Evolutionary conservation across 257 asterid species (phyloP).

Genomic region (Solanum pennellii): DNA sequence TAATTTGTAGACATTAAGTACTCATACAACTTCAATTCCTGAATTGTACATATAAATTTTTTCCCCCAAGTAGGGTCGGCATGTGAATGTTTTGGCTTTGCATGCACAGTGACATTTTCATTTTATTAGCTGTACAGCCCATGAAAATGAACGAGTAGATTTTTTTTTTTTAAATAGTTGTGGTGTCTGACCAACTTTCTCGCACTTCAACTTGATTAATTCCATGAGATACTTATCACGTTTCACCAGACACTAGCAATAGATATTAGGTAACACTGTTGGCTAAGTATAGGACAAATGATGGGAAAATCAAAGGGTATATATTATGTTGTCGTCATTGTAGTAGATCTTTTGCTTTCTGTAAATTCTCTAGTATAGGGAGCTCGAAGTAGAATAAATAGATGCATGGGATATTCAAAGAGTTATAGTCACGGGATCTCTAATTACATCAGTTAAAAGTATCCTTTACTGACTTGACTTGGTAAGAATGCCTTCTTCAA

Average conservation of each 20-base stretch:
- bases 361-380: neutral
- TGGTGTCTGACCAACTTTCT: too few species aligned
- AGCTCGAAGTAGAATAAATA: neutral
- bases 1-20: neutral
- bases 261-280: neutral
- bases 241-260: neutral
- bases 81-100: neutral
- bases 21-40: neutral
- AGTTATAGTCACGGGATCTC: neutral
- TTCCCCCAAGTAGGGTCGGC: neutral
- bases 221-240: neutral
- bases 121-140: constrained; percentile 2
- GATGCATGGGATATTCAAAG: neutral
- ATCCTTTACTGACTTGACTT: neutral
- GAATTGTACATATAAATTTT: neutral
- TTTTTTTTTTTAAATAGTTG: fast-evolving
- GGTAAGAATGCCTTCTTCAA: neutral
- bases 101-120: constrained; percentile 1
- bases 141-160: neutral
- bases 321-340: neutral
- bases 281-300: too few species aligned
- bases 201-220: neutral
- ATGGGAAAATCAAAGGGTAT: neutral
- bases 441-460: neutral
- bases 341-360: neutral